Evolutionary conservation across 306 rosid species (phyloP).

Genomic region (Sphenostylis stenocarpa): DNA sequence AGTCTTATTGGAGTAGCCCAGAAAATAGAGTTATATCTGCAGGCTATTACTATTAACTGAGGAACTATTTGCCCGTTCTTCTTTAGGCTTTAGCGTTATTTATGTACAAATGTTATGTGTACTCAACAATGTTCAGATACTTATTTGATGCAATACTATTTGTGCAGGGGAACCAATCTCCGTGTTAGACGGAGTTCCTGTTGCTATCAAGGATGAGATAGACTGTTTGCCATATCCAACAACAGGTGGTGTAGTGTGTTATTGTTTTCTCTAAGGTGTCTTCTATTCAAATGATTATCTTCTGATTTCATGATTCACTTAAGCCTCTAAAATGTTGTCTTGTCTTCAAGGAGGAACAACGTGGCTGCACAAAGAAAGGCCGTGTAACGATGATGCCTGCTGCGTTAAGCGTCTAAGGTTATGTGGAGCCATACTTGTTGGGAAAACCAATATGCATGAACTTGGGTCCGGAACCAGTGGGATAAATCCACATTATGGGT

Average conservation of each 20-base stretch:
- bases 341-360: constrained; percentile 74
- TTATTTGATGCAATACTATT: constrained; percentile 10
- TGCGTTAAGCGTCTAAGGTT: constrained; percentile 73
- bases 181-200: constrained; percentile 75
- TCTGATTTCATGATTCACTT: constrained; percentile 21
- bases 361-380: constrained; percentile 84
- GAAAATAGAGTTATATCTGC: background rate
- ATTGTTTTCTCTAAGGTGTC: constrained; percentile 4
- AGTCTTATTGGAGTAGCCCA: background rate
- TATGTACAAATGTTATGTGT: background rate
- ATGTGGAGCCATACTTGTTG: constrained; percentile 85
- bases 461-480: constrained; percentile 98
- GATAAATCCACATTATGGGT: constrained; percentile 95
- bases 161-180: constrained; percentile 72
- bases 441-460: constrained; percentile 98
- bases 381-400: constrained; percentile 72
- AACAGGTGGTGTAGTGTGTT: constrained; percentile 57
- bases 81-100: background rate
- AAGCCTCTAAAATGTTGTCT: constrained; percentile 18
- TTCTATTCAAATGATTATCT: constrained; percentile 3
- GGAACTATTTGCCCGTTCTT: background rate
- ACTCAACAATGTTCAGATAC: constrained; percentile 7
- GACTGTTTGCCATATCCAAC: constrained; percentile 94
- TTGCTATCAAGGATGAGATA: constrained; percentile 93
- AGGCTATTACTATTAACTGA: background rate